Evolutionary conservation across 108 stramenopile species (phyloP).

Genomic region (Cyclotella sp.): DNA sequence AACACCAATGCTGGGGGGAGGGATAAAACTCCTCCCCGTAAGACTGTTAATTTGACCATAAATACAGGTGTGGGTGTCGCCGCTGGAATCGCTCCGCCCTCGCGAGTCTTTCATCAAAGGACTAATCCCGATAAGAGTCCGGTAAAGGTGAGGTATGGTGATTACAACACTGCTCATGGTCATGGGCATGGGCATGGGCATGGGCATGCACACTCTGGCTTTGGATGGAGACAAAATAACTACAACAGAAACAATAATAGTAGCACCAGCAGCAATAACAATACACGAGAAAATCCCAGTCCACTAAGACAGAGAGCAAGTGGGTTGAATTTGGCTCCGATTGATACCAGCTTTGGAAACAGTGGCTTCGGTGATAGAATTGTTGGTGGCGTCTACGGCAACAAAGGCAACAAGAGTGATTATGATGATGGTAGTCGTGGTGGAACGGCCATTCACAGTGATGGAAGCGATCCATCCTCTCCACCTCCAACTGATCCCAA

Average conservation of each 20-base stretch:
- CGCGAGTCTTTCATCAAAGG: slow-evolving; percentile 15
- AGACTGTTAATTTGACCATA: too few relatives aligned
- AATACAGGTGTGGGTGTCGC: not conserved
- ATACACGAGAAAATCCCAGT: slow-evolving; percentile 3
- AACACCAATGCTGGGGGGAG: not conserved
- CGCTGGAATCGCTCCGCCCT: slow-evolving; percentile 14
- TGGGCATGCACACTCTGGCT: too few relatives aligned
- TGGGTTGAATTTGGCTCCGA: slow-evolving; percentile 39
- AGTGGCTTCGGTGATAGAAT: not conserved
- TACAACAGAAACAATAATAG: not conserved
- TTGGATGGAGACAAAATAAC: not conserved
- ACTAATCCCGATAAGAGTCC: slow-evolving; percentile 2
- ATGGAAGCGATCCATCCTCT: not conserved
- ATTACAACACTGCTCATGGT: not conserved
- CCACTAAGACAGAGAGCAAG: slow-evolving; percentile 43
- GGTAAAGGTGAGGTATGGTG: not conserved
- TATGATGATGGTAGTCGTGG: too few relatives aligned
- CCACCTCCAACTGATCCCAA: not conserved
- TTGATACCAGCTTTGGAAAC: slow-evolving; percentile 40
- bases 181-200: too few relatives aligned
- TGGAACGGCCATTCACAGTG: not conserved
- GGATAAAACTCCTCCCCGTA: slow-evolving; percentile 1
- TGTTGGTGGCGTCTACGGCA: not conserved
- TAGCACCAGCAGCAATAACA: slow-evolving; percentile 1
- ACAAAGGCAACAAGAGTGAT: not conserved